These are phyloP conservation scores for Suillus americanus DNA, from an alignment of 768 basidiomycete genomes.

Conservation along the genomic window DNA sequence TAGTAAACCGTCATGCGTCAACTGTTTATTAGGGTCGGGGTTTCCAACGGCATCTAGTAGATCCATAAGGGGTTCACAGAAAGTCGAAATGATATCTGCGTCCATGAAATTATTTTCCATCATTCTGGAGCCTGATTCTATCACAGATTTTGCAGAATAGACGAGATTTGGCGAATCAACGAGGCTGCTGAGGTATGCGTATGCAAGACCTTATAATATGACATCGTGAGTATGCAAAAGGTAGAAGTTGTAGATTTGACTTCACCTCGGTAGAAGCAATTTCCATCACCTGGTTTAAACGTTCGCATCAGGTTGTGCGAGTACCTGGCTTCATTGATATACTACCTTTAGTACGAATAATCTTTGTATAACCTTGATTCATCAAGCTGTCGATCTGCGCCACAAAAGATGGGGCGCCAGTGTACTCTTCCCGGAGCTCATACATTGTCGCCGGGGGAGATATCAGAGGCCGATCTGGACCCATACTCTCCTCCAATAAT, in stretches of 20 bases:
- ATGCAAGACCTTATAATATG: conserved; percentile 59
- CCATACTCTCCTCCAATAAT: conserved; percentile 39
- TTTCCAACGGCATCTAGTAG: conserved; percentile 48
- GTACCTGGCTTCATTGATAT: conserved; percentile 14
- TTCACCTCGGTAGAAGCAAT: conserved; percentile 90
- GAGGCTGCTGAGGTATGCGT: conserved; percentile 77
- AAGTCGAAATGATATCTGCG: conserved; percentile 68
- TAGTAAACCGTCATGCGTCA: conserved; percentile 43
- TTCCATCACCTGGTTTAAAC: conserved; percentile 68
- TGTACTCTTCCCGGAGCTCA: conserved; percentile 63
- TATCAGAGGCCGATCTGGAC: conserved; percentile 49
- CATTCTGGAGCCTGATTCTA: conserved; percentile 43
- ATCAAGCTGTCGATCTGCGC: conserved; percentile 75
- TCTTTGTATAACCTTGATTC: conserved; percentile 56
- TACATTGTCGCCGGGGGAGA: conserved; percentile 52
- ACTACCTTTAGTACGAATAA: conserved; percentile 73
- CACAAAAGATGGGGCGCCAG: conserved; percentile 57
- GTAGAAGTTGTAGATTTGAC: conserved; percentile 6
- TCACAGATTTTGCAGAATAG: conserved; percentile 47
- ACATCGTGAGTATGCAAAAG: conserved; percentile 15
- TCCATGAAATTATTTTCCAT: conserved; percentile 66
- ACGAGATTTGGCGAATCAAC: conserved; percentile 45
- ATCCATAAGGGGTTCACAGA: conserved; percentile 60
- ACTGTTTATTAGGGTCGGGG: conserved; percentile 32
- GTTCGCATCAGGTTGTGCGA: neutral